Base-by-base conservation (phyloP, 257 asterid genomes). In the Sherardia arvensis region DNA sequence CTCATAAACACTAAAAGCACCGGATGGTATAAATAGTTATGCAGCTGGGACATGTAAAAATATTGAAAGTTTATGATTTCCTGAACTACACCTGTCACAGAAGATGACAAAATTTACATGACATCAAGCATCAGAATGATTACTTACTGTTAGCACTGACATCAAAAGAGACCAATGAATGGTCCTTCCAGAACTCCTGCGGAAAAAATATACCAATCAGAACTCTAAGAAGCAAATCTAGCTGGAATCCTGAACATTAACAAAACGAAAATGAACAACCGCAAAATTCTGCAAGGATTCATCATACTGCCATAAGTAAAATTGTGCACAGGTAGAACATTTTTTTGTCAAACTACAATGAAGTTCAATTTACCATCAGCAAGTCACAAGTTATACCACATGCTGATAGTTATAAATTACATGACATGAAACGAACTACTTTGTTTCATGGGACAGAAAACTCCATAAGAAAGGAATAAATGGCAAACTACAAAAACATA, bases 141-240 rank as follows among this genome's bases (percentile, higher is more conserved):
- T 54, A 74, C 87, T 66, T 80, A 92, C 97, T 43, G 99, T 90
- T 55, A 89, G 65, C 58, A 78, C 80, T 10, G 99, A 90, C 97
- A 87, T 87, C 64, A 90, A 76, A 78, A 92, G 90, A 77, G 96
- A 89, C 99, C 97, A 92, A 63, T 80, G 77, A 66, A 87, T 55
- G 54, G 97, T 89, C 82, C 76, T 78, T 36, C 59, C 33, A 32
- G 85, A 79, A 80, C 87, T 81, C 97, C 97, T 92, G 95, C 29
- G 76, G 64, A 64, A 68, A 64, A 64, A 20, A 51, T 61, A 64
- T 62, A 25, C 18, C 23, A 68, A 68, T 29, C 59, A 43, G 15
- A 66, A 21, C 45, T 33, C 51, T 6, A 23, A 10, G 32, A 63
- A 4, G 49, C 36, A 48, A 5, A 32, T 56, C 28, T 23, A n/a